Percentiles rank a stretch among this genome's conserved stretches.
Evolutionary conservation across 169 alveolate genomes (phyloP).

Genomic region (Toxoplasma gondii): DNA sequence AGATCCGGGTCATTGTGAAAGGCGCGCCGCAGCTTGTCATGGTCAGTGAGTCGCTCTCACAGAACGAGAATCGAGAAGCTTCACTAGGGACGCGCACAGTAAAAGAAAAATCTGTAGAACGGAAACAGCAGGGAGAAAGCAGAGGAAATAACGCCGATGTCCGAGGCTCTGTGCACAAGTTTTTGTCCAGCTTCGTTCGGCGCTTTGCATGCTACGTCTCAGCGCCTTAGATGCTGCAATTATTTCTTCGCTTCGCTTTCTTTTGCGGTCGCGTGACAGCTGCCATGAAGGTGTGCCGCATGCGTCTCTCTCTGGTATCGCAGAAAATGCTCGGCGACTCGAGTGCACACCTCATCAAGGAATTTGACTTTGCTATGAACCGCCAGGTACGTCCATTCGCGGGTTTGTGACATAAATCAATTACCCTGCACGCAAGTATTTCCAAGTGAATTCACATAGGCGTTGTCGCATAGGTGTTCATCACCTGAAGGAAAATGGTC

Average conservation of each 20-base stretch:
- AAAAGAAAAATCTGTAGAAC: constrained; percentile 12
- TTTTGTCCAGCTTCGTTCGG: too few species aligned
- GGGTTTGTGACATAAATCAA: too few species aligned
- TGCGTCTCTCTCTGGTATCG: background rate
- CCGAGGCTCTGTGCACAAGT: background rate
- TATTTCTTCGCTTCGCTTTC: too few species aligned
- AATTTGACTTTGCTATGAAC: background rate
- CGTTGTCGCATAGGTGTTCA: too few species aligned
- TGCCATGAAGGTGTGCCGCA: too few species aligned
- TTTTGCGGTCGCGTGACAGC: too few species aligned
- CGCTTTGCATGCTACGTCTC: too few species aligned
- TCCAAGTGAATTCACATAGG: too few species aligned
- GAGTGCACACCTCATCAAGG: background rate
- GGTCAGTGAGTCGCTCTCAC: constrained; percentile 57
- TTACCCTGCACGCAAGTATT: too few species aligned
- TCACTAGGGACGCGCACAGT: too few species aligned
- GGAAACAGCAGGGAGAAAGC: background rate
- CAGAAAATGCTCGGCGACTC: constrained; percentile 15
- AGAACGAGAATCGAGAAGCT: background rate
- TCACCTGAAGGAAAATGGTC: too few species aligned
- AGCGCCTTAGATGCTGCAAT: too few species aligned
- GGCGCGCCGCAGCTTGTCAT: constrained; percentile 78
- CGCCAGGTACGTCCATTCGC: background rate
- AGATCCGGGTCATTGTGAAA: constrained; percentile 54
- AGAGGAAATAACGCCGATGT: background rate